Base-by-base conservation (phyloP, 2,329 filamentous ascomycete species). In the Alternaria triticina region DNA sequence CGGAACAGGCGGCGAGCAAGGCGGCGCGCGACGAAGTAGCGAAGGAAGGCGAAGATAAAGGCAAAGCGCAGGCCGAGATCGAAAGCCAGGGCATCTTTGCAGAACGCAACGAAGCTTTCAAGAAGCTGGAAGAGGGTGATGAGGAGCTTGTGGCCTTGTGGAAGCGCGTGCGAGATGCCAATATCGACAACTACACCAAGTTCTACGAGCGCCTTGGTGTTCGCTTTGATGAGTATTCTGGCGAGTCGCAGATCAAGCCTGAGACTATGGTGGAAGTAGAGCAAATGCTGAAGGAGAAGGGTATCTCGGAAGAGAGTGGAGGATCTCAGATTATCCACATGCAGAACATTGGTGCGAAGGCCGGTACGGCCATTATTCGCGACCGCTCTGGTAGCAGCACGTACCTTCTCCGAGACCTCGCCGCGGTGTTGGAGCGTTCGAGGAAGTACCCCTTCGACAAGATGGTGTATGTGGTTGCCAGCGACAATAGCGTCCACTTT, bases 391-490 rank as follows among this genome's bases (percentile, higher is more conserved):
- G 91, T 59, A 93, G 90, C 12, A 91, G 90, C 44, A 86, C 93
- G 33, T 94, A 95, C 76, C 85, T 94, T 50, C 92, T 92, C 54
- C 88, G 91, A 69, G 91, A 95, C 78, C 90, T 94, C 66, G 91
- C 89, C 70, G 90, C 93, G 74, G 86, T 92, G 27, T 81, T 93
- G 57, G 86, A 89, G 73, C 87, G 91, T 59, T 82, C 87, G 51
- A 83, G 89, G 22, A 85, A 86, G 73, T 81, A 82, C 80, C 77
- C 88, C 11, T 93, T 92, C 71, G 90, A 94, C 80, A 88, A 92
- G 76, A 92, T 94, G 90, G 90, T 93, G 65, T 94, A 93, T 73
- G 91, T 94, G 10, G 88, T 93, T 28, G 90, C 90, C 1, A 89
- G 87, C 22, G 87, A 89, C 67, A 91, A 94, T 72, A 90, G 91